Percentiles rank a stretch among this genome's conserved stretches.
These are phyloP conservation scores for Xerophyta viscosa DNA, from an alignment of 106 monocot species.

Conservation along the genomic window DNA sequence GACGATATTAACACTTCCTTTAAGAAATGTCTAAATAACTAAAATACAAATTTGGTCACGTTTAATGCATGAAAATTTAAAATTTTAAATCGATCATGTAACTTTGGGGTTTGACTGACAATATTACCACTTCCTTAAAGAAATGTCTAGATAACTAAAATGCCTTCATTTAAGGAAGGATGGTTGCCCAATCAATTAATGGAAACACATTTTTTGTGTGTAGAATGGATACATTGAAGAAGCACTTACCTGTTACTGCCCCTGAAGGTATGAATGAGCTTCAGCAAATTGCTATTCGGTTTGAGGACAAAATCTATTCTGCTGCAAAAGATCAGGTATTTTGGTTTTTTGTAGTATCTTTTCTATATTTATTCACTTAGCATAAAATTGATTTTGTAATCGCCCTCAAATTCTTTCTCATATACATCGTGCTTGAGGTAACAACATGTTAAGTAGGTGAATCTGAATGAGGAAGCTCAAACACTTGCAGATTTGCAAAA, in stretches of 20 bases:
- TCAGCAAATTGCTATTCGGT: not conserved
- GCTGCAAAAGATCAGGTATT: conserved; percentile 1
- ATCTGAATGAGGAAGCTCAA: too few species aligned
- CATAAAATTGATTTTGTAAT: not conserved
- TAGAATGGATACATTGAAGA: not conserved
- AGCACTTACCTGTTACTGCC: not conserved
- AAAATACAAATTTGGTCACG: too few species aligned
- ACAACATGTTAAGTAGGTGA: too few species aligned
- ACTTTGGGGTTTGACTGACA: too few species aligned
- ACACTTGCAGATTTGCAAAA: too few species aligned
- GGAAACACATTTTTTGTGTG: not conserved
- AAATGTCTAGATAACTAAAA: too few species aligned
- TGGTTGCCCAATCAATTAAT: not conserved
- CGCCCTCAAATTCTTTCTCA: not conserved
- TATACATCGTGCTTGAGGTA: not conserved
- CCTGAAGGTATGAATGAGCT: not conserved
- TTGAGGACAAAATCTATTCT: conserved; percentile 4
- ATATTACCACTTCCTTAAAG: not conserved
- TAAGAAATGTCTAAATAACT: too few species aligned
- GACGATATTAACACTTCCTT: too few species aligned
- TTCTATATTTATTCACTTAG: not conserved
- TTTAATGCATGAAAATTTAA: too few species aligned
- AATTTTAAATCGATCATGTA: too few species aligned
- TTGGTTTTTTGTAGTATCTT: too few species aligned
- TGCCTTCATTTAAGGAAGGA: not conserved